Evolutionary conservation across 805 yeast genomes (phyloP).

Genomic region (Suhomyces xylopsoci): DNA sequence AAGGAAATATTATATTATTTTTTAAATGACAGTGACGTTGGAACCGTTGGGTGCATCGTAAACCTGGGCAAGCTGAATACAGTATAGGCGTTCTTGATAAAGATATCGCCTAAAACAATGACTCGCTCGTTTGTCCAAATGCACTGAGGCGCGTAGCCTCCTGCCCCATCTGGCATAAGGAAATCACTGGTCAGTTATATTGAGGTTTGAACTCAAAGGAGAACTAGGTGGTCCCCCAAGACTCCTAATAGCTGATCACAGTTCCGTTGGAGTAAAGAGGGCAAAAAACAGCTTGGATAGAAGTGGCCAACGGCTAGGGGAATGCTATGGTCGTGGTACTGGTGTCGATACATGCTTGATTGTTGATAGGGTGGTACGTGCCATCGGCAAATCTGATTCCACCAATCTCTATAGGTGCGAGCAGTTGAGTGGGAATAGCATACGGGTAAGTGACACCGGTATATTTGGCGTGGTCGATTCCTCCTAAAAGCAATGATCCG

Average conservation of each 20-base stretch:
- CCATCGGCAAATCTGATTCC: background rate
- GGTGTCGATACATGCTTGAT: background rate
- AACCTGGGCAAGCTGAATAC: slow-evolving; percentile 15
- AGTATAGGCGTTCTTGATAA: slow-evolving; percentile 23
- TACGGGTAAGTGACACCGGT: slow-evolving; percentile 32
- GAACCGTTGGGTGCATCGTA: slow-evolving; percentile 8
- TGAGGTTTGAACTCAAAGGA: background rate
- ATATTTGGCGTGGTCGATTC: slow-evolving; percentile 62
- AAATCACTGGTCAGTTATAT: background rate
- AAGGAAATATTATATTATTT: background rate
- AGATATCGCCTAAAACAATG: slow-evolving; percentile 23
- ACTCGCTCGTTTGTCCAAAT: background rate
- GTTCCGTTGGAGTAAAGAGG: background rate
- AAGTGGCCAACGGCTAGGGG: background rate
- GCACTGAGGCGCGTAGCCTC: background rate
- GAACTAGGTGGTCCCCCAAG: background rate
- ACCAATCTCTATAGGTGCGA: background rate
- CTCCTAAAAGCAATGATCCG: slow-evolving; percentile 71
- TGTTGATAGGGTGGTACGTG: background rate
- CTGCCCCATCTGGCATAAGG: background rate
- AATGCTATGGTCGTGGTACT: background rate
- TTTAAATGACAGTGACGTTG: background rate
- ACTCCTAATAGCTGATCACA: background rate
- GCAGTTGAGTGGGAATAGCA: no score
- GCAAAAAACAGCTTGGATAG: background rate